These are phyloP conservation scores for Cytospora mali DNA, from an alignment of 2,329 filamentous ascomycete genomes.

Conservation along the genomic window DNA sequence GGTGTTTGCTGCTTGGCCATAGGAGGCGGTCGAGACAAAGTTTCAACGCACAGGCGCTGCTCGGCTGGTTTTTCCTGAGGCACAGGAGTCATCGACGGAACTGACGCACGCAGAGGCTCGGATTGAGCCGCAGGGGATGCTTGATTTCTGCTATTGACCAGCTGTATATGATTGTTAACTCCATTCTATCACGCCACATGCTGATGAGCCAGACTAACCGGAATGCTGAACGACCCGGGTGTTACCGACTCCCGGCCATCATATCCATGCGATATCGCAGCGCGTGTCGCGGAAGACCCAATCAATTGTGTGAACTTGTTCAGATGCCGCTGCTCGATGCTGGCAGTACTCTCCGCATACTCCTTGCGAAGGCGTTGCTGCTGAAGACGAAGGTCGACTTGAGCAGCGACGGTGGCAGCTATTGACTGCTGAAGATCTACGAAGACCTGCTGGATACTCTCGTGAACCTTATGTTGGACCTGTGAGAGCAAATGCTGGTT, in stretches of 20 bases:
- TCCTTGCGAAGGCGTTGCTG: conserved; percentile 22
- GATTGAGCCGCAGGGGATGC: conserved; percentile 3
- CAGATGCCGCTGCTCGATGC: conserved; percentile 19
- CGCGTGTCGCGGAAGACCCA: conserved; percentile 1
- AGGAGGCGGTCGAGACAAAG: neutral
- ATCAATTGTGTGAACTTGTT: conserved; percentile 21
- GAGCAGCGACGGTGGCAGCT: conserved; percentile 18
- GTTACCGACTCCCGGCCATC: conserved; percentile 2
- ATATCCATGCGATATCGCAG: neutral
- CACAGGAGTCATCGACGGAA: neutral
- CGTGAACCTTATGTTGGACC: conserved; percentile 22
- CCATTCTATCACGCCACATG: neutral
- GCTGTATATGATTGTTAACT: neutral
- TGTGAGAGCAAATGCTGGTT: conserved; percentile 19
- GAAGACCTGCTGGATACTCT: conserved; percentile 22
- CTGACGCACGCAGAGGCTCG: neutral
- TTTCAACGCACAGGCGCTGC: neutral
- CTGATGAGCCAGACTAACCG: conserved; percentile 2
- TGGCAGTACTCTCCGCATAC: conserved; percentile 16
- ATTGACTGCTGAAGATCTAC: conserved; percentile 17
- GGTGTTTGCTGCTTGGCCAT: conserved; percentile 3
- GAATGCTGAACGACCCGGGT: neutral
- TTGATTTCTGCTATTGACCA: neutral
- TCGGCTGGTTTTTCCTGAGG: conserved; percentile 8
- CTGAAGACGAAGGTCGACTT: conserved; percentile 23